phyloP scores from a whole-genome alignment of 148 eudicot genomes.

The Camellia japonica region DNA sequence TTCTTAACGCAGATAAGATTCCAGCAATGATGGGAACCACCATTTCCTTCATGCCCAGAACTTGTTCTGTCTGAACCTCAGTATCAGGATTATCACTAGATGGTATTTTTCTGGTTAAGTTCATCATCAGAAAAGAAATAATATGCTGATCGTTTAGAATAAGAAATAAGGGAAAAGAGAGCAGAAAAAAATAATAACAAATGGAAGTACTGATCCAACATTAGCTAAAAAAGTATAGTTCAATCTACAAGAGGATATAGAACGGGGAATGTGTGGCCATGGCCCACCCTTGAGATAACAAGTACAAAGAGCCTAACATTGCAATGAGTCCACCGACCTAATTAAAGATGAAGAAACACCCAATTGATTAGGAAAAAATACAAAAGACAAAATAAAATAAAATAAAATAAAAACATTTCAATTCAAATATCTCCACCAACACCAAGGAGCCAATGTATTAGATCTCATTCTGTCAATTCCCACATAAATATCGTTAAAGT shows the following conservation, averaged over 20 bases:
- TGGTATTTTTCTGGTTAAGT: constrained; percentile 76
- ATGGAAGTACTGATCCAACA: constrained; percentile 2
- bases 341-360: constrained; percentile 18
- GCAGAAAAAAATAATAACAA: neutral
- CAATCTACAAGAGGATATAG: constrained; percentile 63
- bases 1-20: constrained; percentile 88
- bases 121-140: constrained; percentile 10
- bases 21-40: constrained; percentile 78
- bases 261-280: constrained; percentile 78
- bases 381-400: constrained; percentile 2
- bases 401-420: neutral
- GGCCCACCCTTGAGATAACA: constrained; percentile 96
- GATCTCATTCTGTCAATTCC: constrained; percentile 1
- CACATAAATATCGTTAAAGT: neutral
- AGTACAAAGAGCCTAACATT: constrained; percentile 79
- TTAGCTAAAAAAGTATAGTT: neutral
- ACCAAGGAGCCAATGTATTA: neutral
- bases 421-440: neutral
- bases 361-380: constrained; percentile 7
- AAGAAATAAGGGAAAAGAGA: constrained; percentile 12
- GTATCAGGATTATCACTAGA: constrained; percentile 47
- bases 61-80: constrained; percentile 47
- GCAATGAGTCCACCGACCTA: constrained; percentile 91
- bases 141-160: constrained; percentile 6
- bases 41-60: constrained; percentile 68